Evolutionary conservation across 768 basidiomycete genomes (phyloP).

Genomic region (Russula foetens): DNA sequence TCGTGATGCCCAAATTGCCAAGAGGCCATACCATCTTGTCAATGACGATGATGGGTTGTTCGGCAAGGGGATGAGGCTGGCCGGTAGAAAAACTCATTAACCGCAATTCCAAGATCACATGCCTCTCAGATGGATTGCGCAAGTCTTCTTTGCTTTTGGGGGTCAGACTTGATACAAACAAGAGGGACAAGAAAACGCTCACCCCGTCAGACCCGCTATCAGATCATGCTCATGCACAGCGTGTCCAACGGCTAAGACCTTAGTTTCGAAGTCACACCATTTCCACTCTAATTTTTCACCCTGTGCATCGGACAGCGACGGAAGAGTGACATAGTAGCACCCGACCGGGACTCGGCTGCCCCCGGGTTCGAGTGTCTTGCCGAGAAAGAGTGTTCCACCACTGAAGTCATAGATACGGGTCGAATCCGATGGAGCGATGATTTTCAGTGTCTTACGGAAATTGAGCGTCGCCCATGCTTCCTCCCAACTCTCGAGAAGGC

Average conservation of each 20-base stretch:
- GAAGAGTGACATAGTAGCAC: conserved; percentile 10
- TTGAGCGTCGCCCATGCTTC: conserved; percentile 11
- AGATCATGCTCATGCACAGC: conserved; percentile 18
- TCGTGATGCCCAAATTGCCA: conserved; percentile 6
- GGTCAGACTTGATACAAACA: not conserved
- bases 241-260: conserved; percentile 15
- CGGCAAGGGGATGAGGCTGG: conserved; percentile 10
- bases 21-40: not conserved
- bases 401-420: conserved; percentile 21
- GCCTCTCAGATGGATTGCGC: not conserved
- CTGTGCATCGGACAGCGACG: not conserved
- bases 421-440: conserved; percentile 11
- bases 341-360: conserved; percentile 2
- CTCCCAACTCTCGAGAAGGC: conserved; percentile 11
- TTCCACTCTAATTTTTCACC: not conserved
- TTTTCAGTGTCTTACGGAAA: not conserved
- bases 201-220: conserved; percentile 15
- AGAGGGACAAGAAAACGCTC: not conserved
- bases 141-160: not conserved
- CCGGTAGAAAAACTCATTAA: conserved; percentile 17
- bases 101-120: conserved; percentile 10
- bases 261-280: not conserved
- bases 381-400: conserved; percentile 17
- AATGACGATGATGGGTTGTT: conserved; percentile 10
- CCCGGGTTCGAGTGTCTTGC: not conserved